These are phyloP conservation scores for Termitomyces sp. DNA, from an alignment of 768 basidiomycete species.

Conservation along the genomic window DNA sequence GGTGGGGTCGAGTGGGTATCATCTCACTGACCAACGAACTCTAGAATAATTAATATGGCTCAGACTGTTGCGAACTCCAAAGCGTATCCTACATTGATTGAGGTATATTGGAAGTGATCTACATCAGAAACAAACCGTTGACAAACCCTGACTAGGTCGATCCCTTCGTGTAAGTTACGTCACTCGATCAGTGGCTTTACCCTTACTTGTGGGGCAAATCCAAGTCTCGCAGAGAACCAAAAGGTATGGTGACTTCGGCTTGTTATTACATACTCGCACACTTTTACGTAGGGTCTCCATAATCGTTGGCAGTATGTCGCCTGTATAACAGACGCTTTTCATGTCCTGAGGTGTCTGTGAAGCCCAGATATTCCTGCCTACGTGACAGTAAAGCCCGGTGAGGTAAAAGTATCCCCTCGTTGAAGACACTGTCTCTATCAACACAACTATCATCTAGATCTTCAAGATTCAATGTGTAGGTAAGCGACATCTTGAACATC, in stretches of 20 bases:
- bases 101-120: slow-evolving; percentile 28
- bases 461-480: slow-evolving; percentile 72
- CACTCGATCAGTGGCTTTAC: neutral
- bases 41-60: neutral
- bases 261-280: neutral
- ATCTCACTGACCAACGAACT: no score
- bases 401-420: slow-evolving; percentile 25
- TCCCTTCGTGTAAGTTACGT: slow-evolving; percentile 56
- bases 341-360: neutral
- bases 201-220: neutral
- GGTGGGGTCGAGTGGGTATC: neutral
- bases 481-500: slow-evolving; percentile 27
- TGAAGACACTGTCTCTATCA: no score
- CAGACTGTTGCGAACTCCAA: slow-evolving; percentile 52
- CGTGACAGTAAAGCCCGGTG: slow-evolving; percentile 56
- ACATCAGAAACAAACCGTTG: neutral
- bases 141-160: slow-evolving; percentile 40
- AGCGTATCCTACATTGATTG: slow-evolving; percentile 51
- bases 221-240: slow-evolving; percentile 47
- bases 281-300: slow-evolving; percentile 51
- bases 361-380: slow-evolving; percentile 63
- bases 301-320: slow-evolving; percentile 68
- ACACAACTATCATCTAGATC: no score
- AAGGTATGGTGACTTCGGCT: slow-evolving; percentile 29
- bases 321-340: neutral